Evolutionary conservation across 768 basidiomycete genomes (phyloP), one percentile per base, ranked within the genome.

Genomic region (Termitomyces sp.): DNA sequence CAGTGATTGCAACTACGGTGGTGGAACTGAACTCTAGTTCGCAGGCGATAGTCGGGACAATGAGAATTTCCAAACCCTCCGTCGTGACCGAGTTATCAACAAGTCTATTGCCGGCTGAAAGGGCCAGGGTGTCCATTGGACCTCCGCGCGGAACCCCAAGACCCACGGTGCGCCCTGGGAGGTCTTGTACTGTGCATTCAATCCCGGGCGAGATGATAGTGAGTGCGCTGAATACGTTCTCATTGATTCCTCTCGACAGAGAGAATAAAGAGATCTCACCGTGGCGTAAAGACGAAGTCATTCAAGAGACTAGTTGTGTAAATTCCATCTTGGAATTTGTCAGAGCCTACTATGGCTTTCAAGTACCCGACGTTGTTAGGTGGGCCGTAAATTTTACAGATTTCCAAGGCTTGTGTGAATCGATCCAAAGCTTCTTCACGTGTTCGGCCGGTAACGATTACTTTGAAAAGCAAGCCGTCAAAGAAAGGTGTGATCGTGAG

Each of bases 91-190:
- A 56, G 65, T 89, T 90, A 4, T 82, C 82, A 5, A 79, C 84
- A 14, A 90, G 71, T 36, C 82, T 60, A 63, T 89, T 88, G 9
- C 81, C 87, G 0, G 76, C 72, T 26, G 76, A 68, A 67, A 85
- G 83, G 0, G 87, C 82, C 10, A 82, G 65, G 10, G 74, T 57
- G 63, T 90, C 88, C 82, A 87, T 84, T 0, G 86, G 83, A 0
- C 88, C 88, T 58, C 82, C 81, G 14, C 72, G 76, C 0, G 88
- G 88, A 3, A 88, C 78, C 2, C 87, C 88, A 33, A 80, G 69
- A 1, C 83, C 81, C 0, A 81, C 74, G 0, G 64, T 65, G 1
- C 86, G 77, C 0, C 83, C 82, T 0, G 83, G 82, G 20, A 81
- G 76, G 61, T 86, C 84, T 63, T 87, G 86, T 0, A 87, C 70